phyloP scores from a whole-genome alignment of 768 basidiomycete species.

The Hortiboletus flavorubellus region DNA sequence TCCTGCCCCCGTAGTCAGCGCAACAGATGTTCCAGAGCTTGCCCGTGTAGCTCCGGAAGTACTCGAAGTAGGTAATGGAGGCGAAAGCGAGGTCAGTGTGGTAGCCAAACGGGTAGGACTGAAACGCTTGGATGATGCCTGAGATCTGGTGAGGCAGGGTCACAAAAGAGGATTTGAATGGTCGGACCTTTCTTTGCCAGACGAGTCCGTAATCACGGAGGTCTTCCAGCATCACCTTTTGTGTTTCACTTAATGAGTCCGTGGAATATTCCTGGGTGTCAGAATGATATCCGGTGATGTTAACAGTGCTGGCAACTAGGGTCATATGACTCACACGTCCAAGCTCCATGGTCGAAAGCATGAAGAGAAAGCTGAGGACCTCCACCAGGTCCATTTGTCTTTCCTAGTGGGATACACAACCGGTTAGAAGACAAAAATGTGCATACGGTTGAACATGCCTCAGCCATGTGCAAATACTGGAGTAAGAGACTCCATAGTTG shows the following conservation, averaged over 20 bases:
- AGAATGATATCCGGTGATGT: not conserved
- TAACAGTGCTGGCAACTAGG: not conserved
- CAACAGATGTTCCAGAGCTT: constrained; percentile 19
- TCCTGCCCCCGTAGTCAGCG: constrained; percentile 48
- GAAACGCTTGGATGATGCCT: constrained; percentile 78
- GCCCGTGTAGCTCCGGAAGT: constrained; percentile 18
- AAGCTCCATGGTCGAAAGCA: constrained; percentile 95
- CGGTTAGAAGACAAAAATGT: constrained; percentile 11
- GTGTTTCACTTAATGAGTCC: constrained; percentile 72
- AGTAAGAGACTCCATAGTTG: constrained; percentile 95
- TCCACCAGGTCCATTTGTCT: constrained; percentile 91
- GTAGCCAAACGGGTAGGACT: constrained; percentile 94
- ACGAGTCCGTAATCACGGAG: constrained; percentile 93
- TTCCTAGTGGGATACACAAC: constrained; percentile 45
- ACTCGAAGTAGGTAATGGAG: constrained; percentile 63
- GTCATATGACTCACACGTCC: constrained; percentile 58
- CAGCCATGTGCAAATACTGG: constrained; percentile 83
- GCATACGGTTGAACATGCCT: constrained; percentile 44
- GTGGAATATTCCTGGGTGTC: constrained; percentile 81
- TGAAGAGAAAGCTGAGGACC: constrained; percentile 91
- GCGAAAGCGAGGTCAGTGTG: constrained; percentile 87
- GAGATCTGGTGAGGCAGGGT: constrained; percentile 13
- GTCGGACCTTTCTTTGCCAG: constrained; percentile 73
- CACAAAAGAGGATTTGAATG: constrained; percentile 13
- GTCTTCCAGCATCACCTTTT: constrained; percentile 86